Conservation (phyloP, 2,329 filamentous ascomycete species). For the Botryosphaeria agaves region DNA sequence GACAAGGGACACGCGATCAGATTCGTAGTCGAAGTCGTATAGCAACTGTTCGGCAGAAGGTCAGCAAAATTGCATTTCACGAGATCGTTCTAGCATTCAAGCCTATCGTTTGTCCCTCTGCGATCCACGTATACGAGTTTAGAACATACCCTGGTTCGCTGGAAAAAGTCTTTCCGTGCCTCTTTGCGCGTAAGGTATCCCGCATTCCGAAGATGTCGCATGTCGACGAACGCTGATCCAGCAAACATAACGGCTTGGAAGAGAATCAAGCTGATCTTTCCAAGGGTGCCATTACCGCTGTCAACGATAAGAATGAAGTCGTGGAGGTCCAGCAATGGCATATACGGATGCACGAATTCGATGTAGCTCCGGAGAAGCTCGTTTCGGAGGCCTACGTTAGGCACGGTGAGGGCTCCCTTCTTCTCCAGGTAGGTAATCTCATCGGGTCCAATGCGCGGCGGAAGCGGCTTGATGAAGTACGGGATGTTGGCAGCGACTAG, state of each 20-base stretch:
- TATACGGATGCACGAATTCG: slow-evolving; percentile 84
- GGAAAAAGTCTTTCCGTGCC: slow-evolving; percentile 76
- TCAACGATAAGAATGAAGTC: slow-evolving; percentile 44
- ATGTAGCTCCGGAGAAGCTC: slow-evolving; percentile 69
- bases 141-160: slow-evolving; percentile 58
- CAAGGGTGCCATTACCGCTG: slow-evolving; percentile 47
- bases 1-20: slow-evolving; percentile 73
- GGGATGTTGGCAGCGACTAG: slow-evolving; percentile 30
- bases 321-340: slow-evolving; percentile 63
- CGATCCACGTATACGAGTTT: background rate
- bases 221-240: slow-evolving; percentile 73
- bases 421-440: slow-evolving; percentile 69
- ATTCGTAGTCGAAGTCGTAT: slow-evolving; percentile 92
- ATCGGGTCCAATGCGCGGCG: slow-evolving; percentile 57
- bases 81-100: no score
- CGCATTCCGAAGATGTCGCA: slow-evolving; percentile 55
- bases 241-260: slow-evolving; percentile 96
- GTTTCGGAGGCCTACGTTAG: slow-evolving; percentile 51
- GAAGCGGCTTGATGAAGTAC: slow-evolving; percentile 64
- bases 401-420: slow-evolving; percentile 73
- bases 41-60: slow-evolving; percentile 38
- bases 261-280: slow-evolving; percentile 65
- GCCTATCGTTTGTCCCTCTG: no score
- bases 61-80: no score
- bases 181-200: slow-evolving; percentile 65